Evolutionary conservation across 2,329 filamentous ascomycete species (phyloP).

Genomic region (Trichoderma oligosporum): DNA sequence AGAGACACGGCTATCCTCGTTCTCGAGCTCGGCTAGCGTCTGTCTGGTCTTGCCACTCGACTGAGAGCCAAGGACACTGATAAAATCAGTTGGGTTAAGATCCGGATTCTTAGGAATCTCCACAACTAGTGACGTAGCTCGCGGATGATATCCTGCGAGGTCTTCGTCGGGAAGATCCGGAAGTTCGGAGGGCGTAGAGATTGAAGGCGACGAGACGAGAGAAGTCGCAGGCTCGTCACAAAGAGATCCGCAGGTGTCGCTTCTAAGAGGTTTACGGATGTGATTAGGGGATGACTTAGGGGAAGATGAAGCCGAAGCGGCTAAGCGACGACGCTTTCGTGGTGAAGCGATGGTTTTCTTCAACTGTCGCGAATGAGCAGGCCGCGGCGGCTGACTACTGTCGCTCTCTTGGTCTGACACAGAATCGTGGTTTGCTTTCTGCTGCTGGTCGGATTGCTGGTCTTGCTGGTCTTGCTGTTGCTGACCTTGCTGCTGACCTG

Average conservation of each 20-base stretch:
- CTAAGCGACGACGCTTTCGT: constrained; percentile 17
- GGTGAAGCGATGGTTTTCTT: constrained; percentile 21
- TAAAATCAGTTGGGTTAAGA: constrained; percentile 37
- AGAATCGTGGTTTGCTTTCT: constrained; percentile 7
- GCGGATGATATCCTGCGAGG: constrained; percentile 13
- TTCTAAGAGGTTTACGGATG: constrained; percentile 25
- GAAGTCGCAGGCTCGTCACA: constrained; percentile 33
- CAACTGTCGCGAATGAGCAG: constrained; percentile 29
- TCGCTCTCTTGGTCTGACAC: constrained; percentile 19
- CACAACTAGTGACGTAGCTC: constrained; percentile 27
- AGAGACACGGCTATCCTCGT: constrained; percentile 32
- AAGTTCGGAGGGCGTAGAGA: constrained; percentile 23
- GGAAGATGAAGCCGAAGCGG: neutral
- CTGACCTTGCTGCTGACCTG: neutral
- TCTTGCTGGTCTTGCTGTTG: neutral
- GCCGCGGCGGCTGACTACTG: constrained; percentile 29
- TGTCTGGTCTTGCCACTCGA: constrained; percentile 31
- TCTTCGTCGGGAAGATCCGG: constrained; percentile 21
- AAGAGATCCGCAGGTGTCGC: constrained; percentile 24
- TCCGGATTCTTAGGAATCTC: constrained; percentile 30
- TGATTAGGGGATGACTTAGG: constrained; percentile 10
- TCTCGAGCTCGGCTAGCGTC: constrained; percentile 35
- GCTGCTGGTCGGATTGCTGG: neutral
- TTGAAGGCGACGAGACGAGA: constrained; percentile 28
- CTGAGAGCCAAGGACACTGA: constrained; percentile 32